phyloP scores from a whole-genome alignment of 371 early-diverging fungal genomes.

The Sporodiniella umbellata region DNA sequence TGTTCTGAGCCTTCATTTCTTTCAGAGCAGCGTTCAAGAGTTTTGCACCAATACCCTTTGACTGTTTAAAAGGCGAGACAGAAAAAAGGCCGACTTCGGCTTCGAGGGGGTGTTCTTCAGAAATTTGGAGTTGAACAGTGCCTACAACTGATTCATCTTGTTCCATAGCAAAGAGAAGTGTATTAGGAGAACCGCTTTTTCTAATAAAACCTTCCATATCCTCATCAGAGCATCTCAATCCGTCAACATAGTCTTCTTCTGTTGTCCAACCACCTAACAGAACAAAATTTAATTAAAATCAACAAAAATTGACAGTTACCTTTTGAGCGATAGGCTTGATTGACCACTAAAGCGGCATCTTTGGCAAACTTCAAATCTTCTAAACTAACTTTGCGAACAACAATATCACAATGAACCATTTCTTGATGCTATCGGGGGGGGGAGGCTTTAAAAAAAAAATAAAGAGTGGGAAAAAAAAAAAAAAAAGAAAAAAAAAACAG shows the following conservation, averaged over 20 bases:
- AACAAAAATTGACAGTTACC: no score
- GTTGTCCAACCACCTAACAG: slow-evolving; percentile 46
- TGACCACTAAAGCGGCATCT: slow-evolving; percentile 11
- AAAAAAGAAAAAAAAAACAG: neutral
- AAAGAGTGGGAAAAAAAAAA: neutral
- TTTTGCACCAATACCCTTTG: slow-evolving; percentile 53
- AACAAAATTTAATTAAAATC: no score
- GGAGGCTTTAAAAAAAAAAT: neutral
- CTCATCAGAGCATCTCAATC: slow-evolving; percentile 26
- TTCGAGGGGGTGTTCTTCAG: slow-evolving; percentile 4
- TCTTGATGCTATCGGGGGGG: neutral
- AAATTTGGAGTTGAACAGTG: slow-evolving; percentile 35
- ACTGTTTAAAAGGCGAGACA: slow-evolving; percentile 48
- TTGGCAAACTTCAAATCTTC: slow-evolving; percentile 3
- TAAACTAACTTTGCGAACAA: slow-evolving; percentile 7
- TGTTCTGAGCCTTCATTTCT: slow-evolving; percentile 33
- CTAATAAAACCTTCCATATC: slow-evolving; percentile 21
- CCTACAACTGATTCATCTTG: slow-evolving; percentile 21
- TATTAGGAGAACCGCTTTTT: slow-evolving; percentile 23
- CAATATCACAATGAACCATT: slow-evolving; percentile 16
- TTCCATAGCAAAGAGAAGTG: slow-evolving; percentile 18
- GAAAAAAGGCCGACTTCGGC: slow-evolving; percentile 50
- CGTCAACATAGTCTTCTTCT: slow-evolving; percentile 31
- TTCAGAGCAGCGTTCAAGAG: slow-evolving; percentile 42
- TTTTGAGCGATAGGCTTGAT: slow-evolving; percentile 19